Conservation (phyloP, 768 basidiomycete species). For the Rhizopogon vesiculosus region DNA sequence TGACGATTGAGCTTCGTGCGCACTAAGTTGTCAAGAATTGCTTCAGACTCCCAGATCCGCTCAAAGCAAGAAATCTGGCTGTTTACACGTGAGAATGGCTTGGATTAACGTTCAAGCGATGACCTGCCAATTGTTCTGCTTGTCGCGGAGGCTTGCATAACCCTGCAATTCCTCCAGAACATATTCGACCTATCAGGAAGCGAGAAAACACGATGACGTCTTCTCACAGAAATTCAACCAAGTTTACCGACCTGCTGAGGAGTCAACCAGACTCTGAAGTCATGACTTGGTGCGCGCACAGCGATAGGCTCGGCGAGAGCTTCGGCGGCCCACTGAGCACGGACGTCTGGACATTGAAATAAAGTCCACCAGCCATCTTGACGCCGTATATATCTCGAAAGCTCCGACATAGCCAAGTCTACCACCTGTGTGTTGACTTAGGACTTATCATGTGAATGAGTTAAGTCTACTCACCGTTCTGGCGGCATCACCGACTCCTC, state of each 20-base stretch:
- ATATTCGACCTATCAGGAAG: slow-evolving; percentile 34
- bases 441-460: background rate
- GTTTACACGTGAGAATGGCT: background rate
- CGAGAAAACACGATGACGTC: background rate
- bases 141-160: slow-evolving; percentile 38
- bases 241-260: slow-evolving; percentile 32
- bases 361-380: slow-evolving; percentile 38
- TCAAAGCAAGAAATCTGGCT: slow-evolving; percentile 56
- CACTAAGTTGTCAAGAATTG: slow-evolving; percentile 14
- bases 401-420: slow-evolving; percentile 46
- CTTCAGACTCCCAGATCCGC: slow-evolving; percentile 45
- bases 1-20: slow-evolving; percentile 14
- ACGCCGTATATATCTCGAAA: slow-evolving; percentile 38
- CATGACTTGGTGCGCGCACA: slow-evolving; percentile 32
- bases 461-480: slow-evolving; percentile 35
- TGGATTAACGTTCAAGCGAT: background rate
- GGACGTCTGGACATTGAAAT: slow-evolving; percentile 19
- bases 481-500: slow-evolving; percentile 46
- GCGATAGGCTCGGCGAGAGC: slow-evolving; percentile 25
- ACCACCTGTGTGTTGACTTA: slow-evolving; percentile 28
- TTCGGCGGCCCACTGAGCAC: slow-evolving; percentile 28
- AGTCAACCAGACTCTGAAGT: slow-evolving; percentile 30
- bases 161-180: slow-evolving; percentile 45
- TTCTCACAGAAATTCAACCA: background rate
- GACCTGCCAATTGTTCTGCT: slow-evolving; percentile 32